phyloP scores from a whole-genome alignment of 768 basidiomycete genomes.

The Russula emetica region DNA sequence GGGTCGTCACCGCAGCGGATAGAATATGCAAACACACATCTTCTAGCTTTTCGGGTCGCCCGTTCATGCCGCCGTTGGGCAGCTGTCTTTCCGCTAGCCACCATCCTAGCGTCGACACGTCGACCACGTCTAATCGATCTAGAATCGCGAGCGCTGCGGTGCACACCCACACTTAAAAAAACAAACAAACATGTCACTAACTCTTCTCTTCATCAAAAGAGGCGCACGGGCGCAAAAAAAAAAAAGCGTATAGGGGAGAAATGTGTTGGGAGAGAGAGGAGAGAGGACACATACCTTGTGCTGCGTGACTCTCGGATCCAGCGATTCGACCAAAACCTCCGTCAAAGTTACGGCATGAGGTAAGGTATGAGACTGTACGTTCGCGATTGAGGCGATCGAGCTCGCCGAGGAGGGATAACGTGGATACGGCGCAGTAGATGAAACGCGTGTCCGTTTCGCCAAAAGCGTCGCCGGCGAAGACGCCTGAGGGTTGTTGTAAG shows the following conservation, averaged over 20 bases:
- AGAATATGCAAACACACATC: slow-evolving; percentile 66
- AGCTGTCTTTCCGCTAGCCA: slow-evolving; percentile 95
- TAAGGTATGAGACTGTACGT: slow-evolving; percentile 67
- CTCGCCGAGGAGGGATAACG: slow-evolving; percentile 74
- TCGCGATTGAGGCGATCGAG: slow-evolving; percentile 64
- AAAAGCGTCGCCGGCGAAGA: slow-evolving; percentile 85
- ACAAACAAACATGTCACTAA: too few species aligned
- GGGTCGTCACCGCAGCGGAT: not conserved
- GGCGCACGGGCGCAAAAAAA: not conserved
- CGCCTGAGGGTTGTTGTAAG: slow-evolving; percentile 79
- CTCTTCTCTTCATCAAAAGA: too few species aligned
- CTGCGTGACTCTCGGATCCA: slow-evolving; percentile 92
- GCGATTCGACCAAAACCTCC: slow-evolving; percentile 83
- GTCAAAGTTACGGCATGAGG: slow-evolving; percentile 85
- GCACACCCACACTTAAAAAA: slow-evolving; percentile 91
- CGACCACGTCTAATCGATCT: slow-evolving; percentile 74
- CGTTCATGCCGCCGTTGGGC: slow-evolving; percentile 90
- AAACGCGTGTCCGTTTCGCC: slow-evolving; percentile 96
- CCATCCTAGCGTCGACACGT: slow-evolving; percentile 77
- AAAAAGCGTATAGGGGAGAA: not conserved
- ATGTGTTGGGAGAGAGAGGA: not conserved
- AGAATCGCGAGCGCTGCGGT: slow-evolving; percentile 84
- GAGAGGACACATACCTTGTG: slow-evolving; percentile 65
- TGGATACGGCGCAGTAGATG: slow-evolving; percentile 78
- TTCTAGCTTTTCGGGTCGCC: slow-evolving; percentile 95